Percentiles rank a stretch among this genome's conserved stretches.
Evolutionary conservation across 1,284 basidiomycete genomes (phyloP).

Genomic region (Cryptococcus sp.): DNA sequence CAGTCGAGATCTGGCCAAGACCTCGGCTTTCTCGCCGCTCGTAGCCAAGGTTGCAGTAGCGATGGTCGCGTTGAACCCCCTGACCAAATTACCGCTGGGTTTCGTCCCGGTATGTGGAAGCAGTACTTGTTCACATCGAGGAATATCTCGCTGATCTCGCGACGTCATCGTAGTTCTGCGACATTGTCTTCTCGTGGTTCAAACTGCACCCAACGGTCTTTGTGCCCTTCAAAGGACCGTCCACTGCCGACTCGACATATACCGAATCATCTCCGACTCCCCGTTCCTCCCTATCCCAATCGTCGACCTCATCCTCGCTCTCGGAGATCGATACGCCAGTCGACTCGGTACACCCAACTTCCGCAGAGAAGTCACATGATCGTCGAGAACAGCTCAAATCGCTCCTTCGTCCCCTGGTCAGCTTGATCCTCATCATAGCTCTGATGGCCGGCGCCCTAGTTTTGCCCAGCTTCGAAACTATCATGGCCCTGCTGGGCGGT

Average conservation of each 20-base stretch:
- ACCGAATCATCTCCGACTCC: conserved; percentile 28
- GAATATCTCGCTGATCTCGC: background rate
- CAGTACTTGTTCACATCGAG: background rate
- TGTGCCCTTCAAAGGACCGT: conserved; percentile 24
- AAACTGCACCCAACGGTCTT: conserved; percentile 44
- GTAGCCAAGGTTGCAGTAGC: conserved; percentile 78
- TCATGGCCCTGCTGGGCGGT: conserved; percentile 83
- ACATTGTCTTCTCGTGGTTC: conserved; percentile 41
- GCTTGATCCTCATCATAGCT: conserved; percentile 62
- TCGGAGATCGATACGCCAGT: background rate
- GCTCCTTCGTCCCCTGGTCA: conserved; percentile 61
- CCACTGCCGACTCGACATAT: conserved; percentile 18
- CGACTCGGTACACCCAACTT: conserved; percentile 56
- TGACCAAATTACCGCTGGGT: conserved; percentile 82
- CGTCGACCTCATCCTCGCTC: conserved; percentile 5
- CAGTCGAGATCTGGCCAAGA: conserved; percentile 76
- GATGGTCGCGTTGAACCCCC: conserved; percentile 63
- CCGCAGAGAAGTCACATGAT: conserved; percentile 48
- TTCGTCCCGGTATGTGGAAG: conserved; percentile 68
- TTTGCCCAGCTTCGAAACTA: conserved; percentile 79
- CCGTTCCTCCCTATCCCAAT: conserved; percentile 11
- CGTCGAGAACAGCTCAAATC: conserved; percentile 52
- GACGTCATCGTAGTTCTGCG: conserved; percentile 31
- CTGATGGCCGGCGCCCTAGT: conserved; percentile 72
- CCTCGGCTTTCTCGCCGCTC: conserved; percentile 69